Percentiles rank a stretch among this genome's conserved stretches.
Evolutionary conservation across 768 basidiomycete species (phyloP).

Genomic region (Trametes coccinea): DNA sequence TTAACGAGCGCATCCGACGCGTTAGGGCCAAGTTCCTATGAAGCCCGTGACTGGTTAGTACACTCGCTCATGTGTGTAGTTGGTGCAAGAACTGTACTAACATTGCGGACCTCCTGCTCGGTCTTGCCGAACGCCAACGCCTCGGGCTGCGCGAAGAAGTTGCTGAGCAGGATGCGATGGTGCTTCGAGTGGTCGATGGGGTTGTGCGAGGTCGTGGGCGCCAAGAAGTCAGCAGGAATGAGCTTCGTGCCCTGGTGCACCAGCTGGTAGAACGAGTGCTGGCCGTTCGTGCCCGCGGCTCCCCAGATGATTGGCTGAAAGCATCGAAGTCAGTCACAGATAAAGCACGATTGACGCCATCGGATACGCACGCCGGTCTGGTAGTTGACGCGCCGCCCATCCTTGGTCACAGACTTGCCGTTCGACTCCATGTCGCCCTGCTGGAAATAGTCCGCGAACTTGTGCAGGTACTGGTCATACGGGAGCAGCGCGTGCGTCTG

Average conservation of each 20-base stretch:
- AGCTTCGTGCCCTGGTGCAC: conserved; percentile 93
- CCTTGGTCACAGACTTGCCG: conserved; percentile 95
- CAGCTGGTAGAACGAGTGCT: conserved; percentile 99
- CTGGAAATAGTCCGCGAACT: conserved; percentile 99
- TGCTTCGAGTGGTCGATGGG: conserved; percentile 85
- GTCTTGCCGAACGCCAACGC: conserved; percentile 98
- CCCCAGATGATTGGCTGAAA: conserved; percentile 97
- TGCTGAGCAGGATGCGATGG: conserved; percentile 95
- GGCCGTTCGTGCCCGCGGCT: conserved; percentile 96
- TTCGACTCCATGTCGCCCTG: conserved; percentile 99
- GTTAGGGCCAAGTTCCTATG: conserved; percentile 57
- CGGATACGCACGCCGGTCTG: conserved; percentile 80
- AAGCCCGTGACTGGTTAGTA: neutral
- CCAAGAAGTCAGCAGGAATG: conserved; percentile 90
- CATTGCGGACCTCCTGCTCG: conserved; percentile 74
- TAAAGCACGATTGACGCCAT: neutral
- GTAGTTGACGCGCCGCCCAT: conserved; percentile 89
- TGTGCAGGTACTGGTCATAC: conserved; percentile 98
- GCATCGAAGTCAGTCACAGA: neutral
- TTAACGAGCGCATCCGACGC: conserved; percentile 87
- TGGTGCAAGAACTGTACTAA: neutral
- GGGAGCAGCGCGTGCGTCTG: conserved; percentile 96
- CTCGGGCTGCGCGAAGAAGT: conserved; percentile 98
- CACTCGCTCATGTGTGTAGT: neutral
- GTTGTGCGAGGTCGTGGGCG: conserved; percentile 88